Base-by-base conservation (phyloP, 1,284 basidiomycete species). In the Binderoboletus segoi region DNA sequence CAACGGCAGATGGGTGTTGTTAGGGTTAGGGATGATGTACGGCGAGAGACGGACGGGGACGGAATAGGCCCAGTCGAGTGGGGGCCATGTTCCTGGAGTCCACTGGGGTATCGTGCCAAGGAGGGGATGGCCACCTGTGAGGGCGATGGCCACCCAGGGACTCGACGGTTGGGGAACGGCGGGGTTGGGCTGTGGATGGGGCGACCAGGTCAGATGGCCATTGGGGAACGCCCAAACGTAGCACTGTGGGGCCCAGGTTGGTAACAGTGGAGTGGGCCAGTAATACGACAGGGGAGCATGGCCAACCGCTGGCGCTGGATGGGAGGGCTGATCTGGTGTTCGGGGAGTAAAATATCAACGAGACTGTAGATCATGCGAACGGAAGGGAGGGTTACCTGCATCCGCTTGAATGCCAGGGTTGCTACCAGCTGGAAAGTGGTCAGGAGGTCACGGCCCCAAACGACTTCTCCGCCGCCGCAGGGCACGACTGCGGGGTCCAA, bases 1-100 rank as follows among this genome's bases (percentile, higher is more conserved):
- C 44, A 65, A 56, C 8, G 77, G 75, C n/a, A 71, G 53, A 18
- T 64, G 46, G 15, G 67, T 48, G 33, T 71, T 69, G 33, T 62
- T 58, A 1, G 76, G 76, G 45, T 78, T 79, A 8, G 73, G 72
- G 24, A 71, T 68, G 4, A 78, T 57, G 57, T 66, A 61, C 0
- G 71, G 73, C 1, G 70, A 69, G 47, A 78, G 64, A 28, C 56
- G 58, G 30, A 74, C 59, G 20, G 66, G 66, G 32, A 67, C 13
- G 33, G 65, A 55, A 18, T 21, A 54, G 15, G 58, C 41, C 63
- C 58, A 59, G 24, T 68, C 64, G 12, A 71, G 40, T 11, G 73
- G 70, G 12, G 70, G 67, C 69, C 71, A 74, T 5, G 64, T 60
- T 5, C 64, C 66, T 2, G 73, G 66, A 0, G 60, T 58, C 73